Evolutionary conservation across 768 basidiomycete genomes (phyloP).

Genomic region (Thelephora ganbajun): DNA sequence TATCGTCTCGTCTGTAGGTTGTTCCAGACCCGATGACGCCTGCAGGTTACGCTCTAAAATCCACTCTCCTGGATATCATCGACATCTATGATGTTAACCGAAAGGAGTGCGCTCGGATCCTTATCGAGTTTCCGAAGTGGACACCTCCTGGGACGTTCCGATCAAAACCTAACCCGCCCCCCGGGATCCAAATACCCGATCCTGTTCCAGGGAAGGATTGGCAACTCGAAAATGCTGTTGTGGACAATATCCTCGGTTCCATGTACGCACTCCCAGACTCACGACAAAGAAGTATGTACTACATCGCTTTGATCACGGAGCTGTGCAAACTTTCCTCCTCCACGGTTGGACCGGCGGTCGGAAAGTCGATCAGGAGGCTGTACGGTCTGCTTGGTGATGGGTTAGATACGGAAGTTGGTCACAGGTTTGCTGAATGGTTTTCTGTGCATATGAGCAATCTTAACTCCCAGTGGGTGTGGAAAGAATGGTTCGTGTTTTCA

Average conservation of each 20-base stretch:
- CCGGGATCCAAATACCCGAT: conserved; percentile 29
- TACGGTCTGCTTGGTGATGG: conserved; percentile 73
- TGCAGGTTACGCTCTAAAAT: conserved; percentile 67
- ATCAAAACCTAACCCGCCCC: conserved; percentile 49
- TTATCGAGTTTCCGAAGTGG: conserved; percentile 83
- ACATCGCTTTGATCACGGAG: conserved; percentile 80
- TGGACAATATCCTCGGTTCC: conserved; percentile 68
- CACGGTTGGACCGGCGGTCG: conserved; percentile 91
- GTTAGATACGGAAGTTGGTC: conserved; percentile 71
- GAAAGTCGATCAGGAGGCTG: conserved; percentile 84
- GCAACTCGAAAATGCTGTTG: conserved; percentile 79
- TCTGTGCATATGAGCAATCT: conserved; percentile 95
- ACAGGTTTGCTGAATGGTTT: conserved; percentile 90
- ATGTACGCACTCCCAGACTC: conserved; percentile 70
- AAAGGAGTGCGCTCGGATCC: conserved; percentile 81
- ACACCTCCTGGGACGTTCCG: conserved; percentile 74
- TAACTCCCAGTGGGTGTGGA: conserved; percentile 98
- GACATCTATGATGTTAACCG: conserved; percentile 93
- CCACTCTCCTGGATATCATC: conserved; percentile 60
- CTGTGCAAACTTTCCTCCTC: conserved; percentile 87
- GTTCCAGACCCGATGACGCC: conserved; percentile 65
- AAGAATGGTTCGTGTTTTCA: conserved; percentile 67
- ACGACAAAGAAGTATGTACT: conserved; percentile 68
- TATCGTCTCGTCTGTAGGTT: conserved; percentile 28
- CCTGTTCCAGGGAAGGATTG: conserved; percentile 48